Percentiles rank a stretch among this genome's conserved stretches.
These are phyloP conservation scores for Colletotrichum tanaceti DNA, from an alignment of 2,329 filamentous ascomycete genomes.

Conservation along the genomic window DNA sequence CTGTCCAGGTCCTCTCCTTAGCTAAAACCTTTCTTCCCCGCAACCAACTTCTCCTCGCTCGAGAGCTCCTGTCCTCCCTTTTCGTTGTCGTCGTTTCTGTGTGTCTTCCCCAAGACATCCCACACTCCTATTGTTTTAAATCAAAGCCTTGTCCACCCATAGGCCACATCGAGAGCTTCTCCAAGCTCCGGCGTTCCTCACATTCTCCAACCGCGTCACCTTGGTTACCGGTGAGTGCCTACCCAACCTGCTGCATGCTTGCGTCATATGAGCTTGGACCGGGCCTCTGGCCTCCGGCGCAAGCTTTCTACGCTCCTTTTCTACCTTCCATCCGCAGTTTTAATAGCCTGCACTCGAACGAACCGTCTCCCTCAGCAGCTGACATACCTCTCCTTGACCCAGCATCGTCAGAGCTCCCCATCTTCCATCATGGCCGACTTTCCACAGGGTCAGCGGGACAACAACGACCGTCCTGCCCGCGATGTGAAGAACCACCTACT, in stretches of 20 bases:
- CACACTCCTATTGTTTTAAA: slow-evolving; percentile 34
- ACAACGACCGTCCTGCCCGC: slow-evolving; percentile 51
- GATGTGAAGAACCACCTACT: slow-evolving; percentile 96
- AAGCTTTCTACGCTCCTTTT: slow-evolving; percentile 22
- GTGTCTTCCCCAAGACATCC: slow-evolving; percentile 25
- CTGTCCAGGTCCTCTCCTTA: slow-evolving; percentile 25
- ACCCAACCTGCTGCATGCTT: slow-evolving; percentile 23
- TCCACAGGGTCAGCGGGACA: slow-evolving; percentile 36
- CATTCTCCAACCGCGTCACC: slow-evolving; percentile 29
- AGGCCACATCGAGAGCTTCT: slow-evolving; percentile 34
- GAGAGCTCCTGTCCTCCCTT: slow-evolving; percentile 24
- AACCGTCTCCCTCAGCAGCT: slow-evolving; percentile 8
- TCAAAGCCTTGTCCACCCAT: slow-evolving; percentile 34
- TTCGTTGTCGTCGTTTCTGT: slow-evolving; percentile 19
- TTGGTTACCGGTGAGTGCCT: slow-evolving; percentile 37
- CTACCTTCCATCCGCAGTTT: slow-evolving; percentile 8
- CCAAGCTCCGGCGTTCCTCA: slow-evolving; percentile 30
- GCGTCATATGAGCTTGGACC: slow-evolving; percentile 36
- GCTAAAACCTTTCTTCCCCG: slow-evolving; percentile 41
- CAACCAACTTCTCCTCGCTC: slow-evolving; percentile 29
- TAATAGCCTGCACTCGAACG: not conserved
- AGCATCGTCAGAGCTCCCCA: slow-evolving; percentile 23
- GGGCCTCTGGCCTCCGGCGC: not conserved
- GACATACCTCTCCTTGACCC: slow-evolving; percentile 2
- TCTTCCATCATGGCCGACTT: slow-evolving; percentile 28